Percentiles rank a stretch among this genome's conserved stretches.
Evolutionary conservation across 495 filamentous ascomycete genomes (phyloP).

Genomic region (Penicillium cosmopolitanum): DNA sequence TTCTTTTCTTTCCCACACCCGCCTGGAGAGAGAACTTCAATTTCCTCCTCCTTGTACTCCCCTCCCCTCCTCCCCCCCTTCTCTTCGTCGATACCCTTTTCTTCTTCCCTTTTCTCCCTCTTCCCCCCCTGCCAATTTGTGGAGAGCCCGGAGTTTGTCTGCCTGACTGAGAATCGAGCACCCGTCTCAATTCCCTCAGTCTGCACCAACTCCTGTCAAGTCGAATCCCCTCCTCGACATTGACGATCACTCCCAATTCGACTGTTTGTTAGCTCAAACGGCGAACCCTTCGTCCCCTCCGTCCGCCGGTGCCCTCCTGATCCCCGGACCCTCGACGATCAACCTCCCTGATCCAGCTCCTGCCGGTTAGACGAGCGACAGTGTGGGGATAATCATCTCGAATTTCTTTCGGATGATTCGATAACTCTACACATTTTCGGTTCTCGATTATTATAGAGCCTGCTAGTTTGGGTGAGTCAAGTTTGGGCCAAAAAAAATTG

Average conservation of each 20-base stretch:
- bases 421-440: conserved; percentile 21
- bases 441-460: conserved; percentile 33
- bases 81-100: conserved; percentile 46
- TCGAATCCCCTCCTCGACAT: conserved; percentile 48
- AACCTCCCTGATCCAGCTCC: conserved; percentile 48
- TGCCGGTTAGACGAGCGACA: conserved; percentile 53
- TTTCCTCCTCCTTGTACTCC: conserved; percentile 40
- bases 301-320: conserved; percentile 41
- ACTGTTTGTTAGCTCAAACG: conserved; percentile 56
- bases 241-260: conserved; percentile 41
- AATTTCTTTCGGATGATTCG: conserved; percentile 31
- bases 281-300: conserved; percentile 35
- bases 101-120: conserved; percentile 57
- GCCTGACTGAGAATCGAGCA: conserved; percentile 30
- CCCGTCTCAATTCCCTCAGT: conserved; percentile 8
- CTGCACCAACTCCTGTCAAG: conserved; percentile 45
- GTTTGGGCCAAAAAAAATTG: conserved; percentile 14
- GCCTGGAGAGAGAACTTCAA: conserved; percentile 54
- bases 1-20: conserved; percentile 50
- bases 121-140: conserved; percentile 57
- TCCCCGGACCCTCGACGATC: conserved; percentile 37
- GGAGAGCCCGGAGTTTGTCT: conserved; percentile 50
- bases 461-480: conserved; percentile 39
- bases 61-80: conserved; percentile 37
- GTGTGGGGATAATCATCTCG: conserved; percentile 37